phyloP scores from a whole-genome alignment of 2,329 filamentous ascomycete genomes.

The Cladosporium phlei region DNA sequence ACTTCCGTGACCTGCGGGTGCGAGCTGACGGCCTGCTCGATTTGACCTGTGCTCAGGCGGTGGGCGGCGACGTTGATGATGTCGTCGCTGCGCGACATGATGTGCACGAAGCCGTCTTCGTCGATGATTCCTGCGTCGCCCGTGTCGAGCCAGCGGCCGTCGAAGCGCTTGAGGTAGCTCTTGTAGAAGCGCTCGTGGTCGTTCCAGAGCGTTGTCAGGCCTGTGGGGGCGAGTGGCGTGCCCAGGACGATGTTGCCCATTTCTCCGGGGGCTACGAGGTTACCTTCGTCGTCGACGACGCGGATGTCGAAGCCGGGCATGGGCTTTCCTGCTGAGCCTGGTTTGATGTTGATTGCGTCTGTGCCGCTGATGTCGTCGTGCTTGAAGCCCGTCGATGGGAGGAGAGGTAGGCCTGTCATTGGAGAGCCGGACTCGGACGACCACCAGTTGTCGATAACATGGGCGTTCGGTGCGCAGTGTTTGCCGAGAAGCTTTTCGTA shows the following conservation, averaged over 20 bases:
- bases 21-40: slow-evolving; percentile 84
- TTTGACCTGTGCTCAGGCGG: slow-evolving; percentile 78
- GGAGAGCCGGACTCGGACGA: slow-evolving; percentile 66
- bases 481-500: slow-evolving; percentile 69
- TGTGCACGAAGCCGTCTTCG: slow-evolving; percentile 59
- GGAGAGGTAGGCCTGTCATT: slow-evolving; percentile 61
- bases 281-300: slow-evolving; percentile 74
- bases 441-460: slow-evolving; percentile 71
- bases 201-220: slow-evolving; percentile 78
- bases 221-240: slow-evolving; percentile 77
- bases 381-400: slow-evolving; percentile 57
- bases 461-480: slow-evolving; percentile 60
- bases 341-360: slow-evolving; percentile 61
- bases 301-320: slow-evolving; percentile 89
- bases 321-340: slow-evolving; percentile 82
- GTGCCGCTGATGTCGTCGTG: slow-evolving; percentile 40
- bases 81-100: slow-evolving; percentile 69
- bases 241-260: slow-evolving; percentile 92
- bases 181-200: slow-evolving; percentile 83
- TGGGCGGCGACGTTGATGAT: slow-evolving; percentile 96
- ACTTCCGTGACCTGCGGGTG: slow-evolving; percentile 77
- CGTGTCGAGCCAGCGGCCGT: slow-evolving; percentile 81
- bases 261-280: slow-evolving; percentile 61
- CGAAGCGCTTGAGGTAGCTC: slow-evolving; percentile 77
- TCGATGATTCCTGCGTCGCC: slow-evolving; percentile 88